A percentile compares a stretch with the other conserved stretches of the same genome.
Evolutionary conservation across 176 grass and related monocot genomes (phyloP).

Genomic region (Ensete glaucum): DNA sequence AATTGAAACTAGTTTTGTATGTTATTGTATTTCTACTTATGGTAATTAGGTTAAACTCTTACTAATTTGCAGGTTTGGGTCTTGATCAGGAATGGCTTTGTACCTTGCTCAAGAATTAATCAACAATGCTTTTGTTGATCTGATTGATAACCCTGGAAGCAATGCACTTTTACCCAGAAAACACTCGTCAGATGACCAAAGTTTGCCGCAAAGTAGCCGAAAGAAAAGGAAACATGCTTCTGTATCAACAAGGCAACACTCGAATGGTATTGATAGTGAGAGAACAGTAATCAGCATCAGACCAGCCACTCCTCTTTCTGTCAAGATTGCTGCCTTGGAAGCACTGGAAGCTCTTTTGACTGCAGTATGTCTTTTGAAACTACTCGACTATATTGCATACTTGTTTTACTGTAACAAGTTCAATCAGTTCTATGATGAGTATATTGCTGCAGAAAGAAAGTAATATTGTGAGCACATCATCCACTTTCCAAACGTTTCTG

Average conservation of each 20-base stretch:
- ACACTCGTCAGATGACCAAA: constrained; percentile 31
- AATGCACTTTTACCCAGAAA: constrained; percentile 5
- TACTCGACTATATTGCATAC: no score
- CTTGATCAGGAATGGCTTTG: constrained; percentile 60
- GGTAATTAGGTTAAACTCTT: constrained; percentile 18
- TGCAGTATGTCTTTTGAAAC: constrained; percentile 37
- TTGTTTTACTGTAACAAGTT: no score
- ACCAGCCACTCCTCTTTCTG: constrained; percentile 31
- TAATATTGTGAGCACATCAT: no score
- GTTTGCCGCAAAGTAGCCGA: constrained; percentile 36
- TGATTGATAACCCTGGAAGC: constrained; percentile 37
- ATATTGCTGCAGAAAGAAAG: no score
- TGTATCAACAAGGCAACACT: not conserved
- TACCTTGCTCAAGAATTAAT: constrained; percentile 64
- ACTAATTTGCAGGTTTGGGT: constrained; percentile 22
- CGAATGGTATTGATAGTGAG: constrained; percentile 3
- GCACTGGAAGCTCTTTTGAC: constrained; percentile 74
- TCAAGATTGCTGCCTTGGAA: constrained; percentile 71
- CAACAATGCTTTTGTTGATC: constrained; percentile 65
- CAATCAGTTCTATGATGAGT: no score
- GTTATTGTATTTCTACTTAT: not conserved
- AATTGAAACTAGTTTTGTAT: not conserved
- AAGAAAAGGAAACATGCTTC: constrained; percentile 52
- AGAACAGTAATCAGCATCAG: constrained; percentile 11
- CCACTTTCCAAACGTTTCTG: no score